Percentiles rank a stretch among this genome's conserved stretches.
Evolutionary conservation across 2,329 filamentous ascomycete genomes (phyloP).

Genomic region (Alternaria alternata): DNA sequence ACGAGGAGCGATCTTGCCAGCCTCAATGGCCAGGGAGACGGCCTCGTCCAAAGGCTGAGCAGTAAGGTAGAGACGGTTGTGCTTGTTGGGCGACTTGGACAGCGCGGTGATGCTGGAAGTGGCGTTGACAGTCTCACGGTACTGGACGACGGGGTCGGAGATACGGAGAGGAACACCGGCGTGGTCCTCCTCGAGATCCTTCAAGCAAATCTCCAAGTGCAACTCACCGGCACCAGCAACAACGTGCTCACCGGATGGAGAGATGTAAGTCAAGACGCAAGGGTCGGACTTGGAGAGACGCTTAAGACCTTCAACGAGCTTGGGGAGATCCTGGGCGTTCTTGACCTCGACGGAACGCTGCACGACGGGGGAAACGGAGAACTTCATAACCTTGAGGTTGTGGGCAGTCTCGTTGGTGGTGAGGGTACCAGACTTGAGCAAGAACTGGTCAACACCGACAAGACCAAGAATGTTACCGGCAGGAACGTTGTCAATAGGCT

Average conservation of each 20-base stretch:
- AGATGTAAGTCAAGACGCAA: slow-evolving; percentile 91
- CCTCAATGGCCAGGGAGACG: slow-evolving; percentile 87
- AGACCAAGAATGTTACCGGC: slow-evolving; percentile 99
- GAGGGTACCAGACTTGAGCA: slow-evolving; percentile 99
- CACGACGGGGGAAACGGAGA: slow-evolving; percentile 99
- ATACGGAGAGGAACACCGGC: slow-evolving; percentile 97
- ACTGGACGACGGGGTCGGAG: slow-evolving; percentile 97
- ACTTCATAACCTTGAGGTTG: slow-evolving; percentile 99
- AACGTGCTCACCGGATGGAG: slow-evolving; percentile 95
- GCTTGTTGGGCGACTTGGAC: slow-evolving; percentile 99
- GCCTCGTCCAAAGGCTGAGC: slow-evolving; percentile 93
- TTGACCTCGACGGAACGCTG: slow-evolving; percentile 99
- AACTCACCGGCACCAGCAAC: slow-evolving; percentile 99
- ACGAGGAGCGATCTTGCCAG: slow-evolving; percentile 89
- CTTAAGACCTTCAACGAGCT: slow-evolving; percentile 99
- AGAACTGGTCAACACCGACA: slow-evolving; percentile 99
- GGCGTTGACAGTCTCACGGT: slow-evolving; percentile 91
- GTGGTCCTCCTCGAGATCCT: slow-evolving; percentile 99
- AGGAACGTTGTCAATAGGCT: slow-evolving; percentile 98
- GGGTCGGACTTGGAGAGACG: slow-evolving; percentile 99
- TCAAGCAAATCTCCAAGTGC: slow-evolving; percentile 99
- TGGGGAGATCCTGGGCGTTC: slow-evolving; percentile 99
- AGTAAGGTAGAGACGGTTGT: slow-evolving; percentile 99
- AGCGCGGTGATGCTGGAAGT: slow-evolving; percentile 94
- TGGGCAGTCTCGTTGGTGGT: slow-evolving; percentile 97